Percentiles rank a stretch among this genome's conserved stretches.
Conservation (phyloP, 179 eudicot genomes). For the Sideroxylon spinosum region DNA sequence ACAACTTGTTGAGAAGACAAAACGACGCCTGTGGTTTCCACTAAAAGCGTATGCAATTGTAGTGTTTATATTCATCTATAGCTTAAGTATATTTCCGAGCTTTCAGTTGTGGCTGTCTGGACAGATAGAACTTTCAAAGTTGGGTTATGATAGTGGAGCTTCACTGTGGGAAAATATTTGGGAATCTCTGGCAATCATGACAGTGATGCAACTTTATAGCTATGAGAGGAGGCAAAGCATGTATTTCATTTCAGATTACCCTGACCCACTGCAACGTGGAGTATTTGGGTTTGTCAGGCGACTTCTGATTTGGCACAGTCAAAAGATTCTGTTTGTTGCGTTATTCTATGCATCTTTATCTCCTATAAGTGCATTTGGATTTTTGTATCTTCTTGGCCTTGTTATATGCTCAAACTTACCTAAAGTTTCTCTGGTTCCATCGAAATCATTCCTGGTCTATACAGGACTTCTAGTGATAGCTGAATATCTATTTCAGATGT, state of each 20-base stretch:
- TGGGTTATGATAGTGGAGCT: constrained; percentile 66
- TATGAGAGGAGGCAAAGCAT: constrained; percentile 94
- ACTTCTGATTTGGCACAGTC: constrained; percentile 90
- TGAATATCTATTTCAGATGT: constrained; percentile 93
- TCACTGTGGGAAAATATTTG: constrained; percentile 70
- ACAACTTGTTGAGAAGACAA: constrained; percentile 87
- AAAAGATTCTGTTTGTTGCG: constrained; percentile 65
- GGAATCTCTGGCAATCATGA: constrained; percentile 84
- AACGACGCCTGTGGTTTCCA: constrained; percentile 86
- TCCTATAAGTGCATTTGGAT: constrained; percentile 82
- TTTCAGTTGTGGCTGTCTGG: constrained; percentile 63
- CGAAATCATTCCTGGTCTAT: constrained; percentile 71
- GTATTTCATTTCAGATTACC: constrained; percentile 35
- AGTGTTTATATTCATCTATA: constrained; percentile 71
- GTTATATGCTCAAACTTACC: constrained; percentile 60
- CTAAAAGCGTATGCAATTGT: constrained; percentile 72
- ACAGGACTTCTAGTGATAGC: constrained; percentile 64
- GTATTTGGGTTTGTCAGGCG: constrained; percentile 62
- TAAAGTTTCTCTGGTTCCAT: constrained; percentile 81
- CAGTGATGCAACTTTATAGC: constrained; percentile 98
- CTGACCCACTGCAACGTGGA: constrained; percentile 52
- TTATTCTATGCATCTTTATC: constrained; percentile 88
- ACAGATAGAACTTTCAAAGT: constrained; percentile 57
- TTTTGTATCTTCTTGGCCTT: constrained; percentile 81
- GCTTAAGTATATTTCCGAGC: constrained; percentile 76